phyloP scores from a whole-genome alignment of 73 alveolate genomes.

The Tetrahymena elliotti region DNA sequence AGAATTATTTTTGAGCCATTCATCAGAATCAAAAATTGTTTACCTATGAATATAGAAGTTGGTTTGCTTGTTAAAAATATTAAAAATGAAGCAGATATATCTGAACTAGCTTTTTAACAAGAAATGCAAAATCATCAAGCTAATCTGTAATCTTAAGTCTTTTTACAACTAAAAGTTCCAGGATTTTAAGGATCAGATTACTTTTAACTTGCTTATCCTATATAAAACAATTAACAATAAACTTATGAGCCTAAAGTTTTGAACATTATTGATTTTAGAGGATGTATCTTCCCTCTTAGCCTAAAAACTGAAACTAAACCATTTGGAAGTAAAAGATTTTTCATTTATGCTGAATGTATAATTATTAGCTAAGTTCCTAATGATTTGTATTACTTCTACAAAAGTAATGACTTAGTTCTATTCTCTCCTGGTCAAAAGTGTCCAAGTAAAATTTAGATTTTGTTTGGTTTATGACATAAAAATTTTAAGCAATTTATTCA shows the following conservation, averaged over 20 bases:
- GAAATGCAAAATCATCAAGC: background rate
- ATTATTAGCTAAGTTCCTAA: background rate
- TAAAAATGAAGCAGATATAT: background rate
- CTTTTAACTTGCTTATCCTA: background rate
- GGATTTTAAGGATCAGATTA: background rate
- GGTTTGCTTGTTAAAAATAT: background rate
- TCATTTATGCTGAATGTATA: background rate
- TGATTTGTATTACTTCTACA: background rate
- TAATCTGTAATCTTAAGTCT: background rate
- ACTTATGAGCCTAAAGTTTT: background rate
- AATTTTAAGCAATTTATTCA: too few species aligned
- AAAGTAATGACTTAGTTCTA: background rate
- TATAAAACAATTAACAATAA: background rate
- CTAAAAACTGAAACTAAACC: background rate
- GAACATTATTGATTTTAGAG: background rate
- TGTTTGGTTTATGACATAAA: too few species aligned
- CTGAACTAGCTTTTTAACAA: background rate
- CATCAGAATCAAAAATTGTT: background rate
- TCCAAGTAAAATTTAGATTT: background rate
- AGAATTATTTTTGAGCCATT: background rate
- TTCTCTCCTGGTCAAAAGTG: background rate
- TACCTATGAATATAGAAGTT: background rate
- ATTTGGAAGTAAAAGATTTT: background rate
- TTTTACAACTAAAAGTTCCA: background rate
- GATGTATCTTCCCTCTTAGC: background rate